Base-by-base conservation (phyloP, 495 filamentous ascomycete species). In the Barbatosphaeria neglecta region DNA sequence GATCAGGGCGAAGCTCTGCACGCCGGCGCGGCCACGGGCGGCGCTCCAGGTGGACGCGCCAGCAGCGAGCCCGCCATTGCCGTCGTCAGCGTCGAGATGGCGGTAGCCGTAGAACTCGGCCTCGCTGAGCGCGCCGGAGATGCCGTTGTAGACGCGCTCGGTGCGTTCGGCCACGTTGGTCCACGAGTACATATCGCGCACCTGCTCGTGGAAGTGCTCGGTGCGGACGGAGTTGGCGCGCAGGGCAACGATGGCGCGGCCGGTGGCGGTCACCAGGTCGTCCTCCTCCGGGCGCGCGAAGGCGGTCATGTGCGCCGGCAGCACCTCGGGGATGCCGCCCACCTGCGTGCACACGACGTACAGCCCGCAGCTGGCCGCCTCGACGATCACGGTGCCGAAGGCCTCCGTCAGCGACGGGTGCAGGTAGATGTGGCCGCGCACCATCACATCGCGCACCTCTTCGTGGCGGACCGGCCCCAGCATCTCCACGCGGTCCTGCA, bases 161-260 rank as follows among this genome's bases (percentile, higher is more conserved):
- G 92, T 96, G 25, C 92, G 82, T 50, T 81, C 73, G 0, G 92
- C 92, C 1, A 98, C 88, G 61, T 98, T 87, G 3, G 86, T 90
- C 92, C 92, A 98, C 0, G 83, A 89, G 65, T 98, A 98, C 92
- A 97, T 96, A 58, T 80, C 82, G 63, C 93, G 93, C 38, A 98
- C 92, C 62, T 95, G 82, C 45, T 95, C 90, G 58, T 98, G 92
- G 57, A 98, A 98, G 22, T 83, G 76, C 58, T 95, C 90, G 2
- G 93, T 95, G 42, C 87, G 81, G 17, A 98, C 81, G 54, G 83
- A 82, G 55, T 87, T 88, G 10, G 78, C 81, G n/a, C 87, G 75
- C 27, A 96, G 69, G 6, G 79, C 78, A 0, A 76, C 78, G 50
- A 96, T 94, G 20, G 90, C 90, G 51, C 78, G 76, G 1, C 84